phyloP scores from a whole-genome alignment of 768 basidiomycete genomes.

The Rhodotorula kratochvilovae region DNA sequence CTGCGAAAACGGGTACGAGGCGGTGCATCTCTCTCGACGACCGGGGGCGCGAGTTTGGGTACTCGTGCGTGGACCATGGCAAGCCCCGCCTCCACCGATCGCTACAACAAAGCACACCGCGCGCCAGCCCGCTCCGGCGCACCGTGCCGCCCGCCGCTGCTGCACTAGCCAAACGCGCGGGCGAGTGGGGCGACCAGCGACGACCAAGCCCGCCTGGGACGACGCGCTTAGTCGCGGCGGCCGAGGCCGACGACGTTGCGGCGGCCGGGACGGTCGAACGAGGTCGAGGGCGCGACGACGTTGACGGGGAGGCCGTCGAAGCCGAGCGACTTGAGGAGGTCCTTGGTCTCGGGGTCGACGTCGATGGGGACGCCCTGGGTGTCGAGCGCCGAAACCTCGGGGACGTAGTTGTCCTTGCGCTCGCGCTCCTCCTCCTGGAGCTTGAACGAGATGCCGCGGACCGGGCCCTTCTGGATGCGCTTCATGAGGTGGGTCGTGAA shows the following conservation, averaged over 20 bases:
- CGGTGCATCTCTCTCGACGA: background rate
- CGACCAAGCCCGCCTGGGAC: background rate
- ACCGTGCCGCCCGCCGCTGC: background rate
- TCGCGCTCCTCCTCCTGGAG: constrained; percentile 99
- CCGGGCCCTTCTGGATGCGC: constrained; percentile 96
- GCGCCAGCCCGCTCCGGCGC: background rate
- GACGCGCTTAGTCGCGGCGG: constrained; percentile 11
- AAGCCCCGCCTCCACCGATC: background rate
- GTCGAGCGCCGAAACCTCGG: constrained; percentile 94
- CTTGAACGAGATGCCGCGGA: constrained; percentile 99
- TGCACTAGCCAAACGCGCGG: background rate
- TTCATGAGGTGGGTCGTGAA: constrained; percentile 99
- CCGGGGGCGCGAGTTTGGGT: background rate
- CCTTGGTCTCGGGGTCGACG: constrained; percentile 90
- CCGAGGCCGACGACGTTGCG: constrained; percentile 38
- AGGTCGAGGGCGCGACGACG: constrained; percentile 56
- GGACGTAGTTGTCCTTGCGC: constrained; percentile 98
- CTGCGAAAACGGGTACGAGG: no score
- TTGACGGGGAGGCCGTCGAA: constrained; percentile 83
- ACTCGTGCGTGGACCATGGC: constrained; percentile 3
- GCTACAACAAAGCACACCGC: constrained; percentile 1
- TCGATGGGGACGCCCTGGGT: constrained; percentile 66
- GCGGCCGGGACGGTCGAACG: constrained; percentile 34
- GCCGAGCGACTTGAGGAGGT: constrained; percentile 83
- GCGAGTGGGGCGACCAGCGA: background rate